A percentile compares a stretch with the other conserved stretches of the same genome.
phyloP scores from a whole-genome alignment of 2,329 filamentous ascomycete species.

The Magnaporthales sp. region DNA sequence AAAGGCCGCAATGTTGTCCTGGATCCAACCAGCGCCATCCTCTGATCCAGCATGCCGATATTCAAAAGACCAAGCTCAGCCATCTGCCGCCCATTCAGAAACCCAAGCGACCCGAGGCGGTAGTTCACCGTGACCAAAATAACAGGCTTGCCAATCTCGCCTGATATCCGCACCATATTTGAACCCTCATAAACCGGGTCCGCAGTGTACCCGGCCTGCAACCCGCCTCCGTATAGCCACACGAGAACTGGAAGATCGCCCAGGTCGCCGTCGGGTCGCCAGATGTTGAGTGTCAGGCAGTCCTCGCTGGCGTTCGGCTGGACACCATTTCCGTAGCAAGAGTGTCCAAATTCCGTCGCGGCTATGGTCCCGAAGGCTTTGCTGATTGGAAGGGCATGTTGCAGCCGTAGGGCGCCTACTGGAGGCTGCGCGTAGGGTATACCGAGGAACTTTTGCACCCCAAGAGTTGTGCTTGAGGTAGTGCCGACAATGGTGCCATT shows the following conservation, averaged over 20 bases:
- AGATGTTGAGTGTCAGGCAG: conserved; percentile 29
- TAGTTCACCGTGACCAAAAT: conserved; percentile 40
- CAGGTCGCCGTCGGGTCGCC: conserved; percentile 11
- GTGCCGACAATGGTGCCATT: conserved; percentile 26
- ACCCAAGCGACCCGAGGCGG: conserved; percentile 32
- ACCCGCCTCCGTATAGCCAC: background rate
- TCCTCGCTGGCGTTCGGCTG: conserved; percentile 23
- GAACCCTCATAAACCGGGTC: background rate
- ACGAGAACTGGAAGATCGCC: background rate
- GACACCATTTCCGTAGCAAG: conserved; percentile 16
- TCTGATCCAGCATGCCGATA: too few species aligned
- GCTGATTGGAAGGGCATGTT: conserved; percentile 13
- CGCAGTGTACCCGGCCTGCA: background rate
- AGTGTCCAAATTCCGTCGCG: conserved; percentile 18
- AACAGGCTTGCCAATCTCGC: conserved; percentile 11
- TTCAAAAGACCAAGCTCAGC: too few species aligned
- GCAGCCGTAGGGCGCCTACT: conserved; percentile 15
- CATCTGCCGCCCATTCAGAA: conserved; percentile 13
- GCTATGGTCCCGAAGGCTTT: conserved; percentile 11
- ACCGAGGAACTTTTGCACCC: conserved; percentile 28
- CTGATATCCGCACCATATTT: background rate
- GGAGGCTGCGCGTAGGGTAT: conserved; percentile 21
- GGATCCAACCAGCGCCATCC: too few species aligned
- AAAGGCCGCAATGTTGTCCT: too few species aligned
- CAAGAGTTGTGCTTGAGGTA: conserved; percentile 15